These are phyloP conservation scores for Rubroboletus pulcherrimus DNA, from an alignment of 768 basidiomycete genomes.

Conservation along the genomic window DNA sequence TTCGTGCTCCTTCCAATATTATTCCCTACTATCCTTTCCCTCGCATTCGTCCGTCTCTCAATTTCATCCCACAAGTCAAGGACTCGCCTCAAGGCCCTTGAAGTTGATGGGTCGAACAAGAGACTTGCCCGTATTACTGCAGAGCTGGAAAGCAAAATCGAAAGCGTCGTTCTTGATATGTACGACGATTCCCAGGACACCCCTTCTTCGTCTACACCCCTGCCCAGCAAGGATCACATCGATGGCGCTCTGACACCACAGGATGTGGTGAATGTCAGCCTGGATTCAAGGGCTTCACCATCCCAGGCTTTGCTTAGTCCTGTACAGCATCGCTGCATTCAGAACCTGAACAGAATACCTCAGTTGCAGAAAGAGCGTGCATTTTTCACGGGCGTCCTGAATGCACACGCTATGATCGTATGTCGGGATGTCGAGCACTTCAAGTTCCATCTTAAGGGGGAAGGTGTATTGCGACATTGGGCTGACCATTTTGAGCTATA, in stretches of 20 bases:
- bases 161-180: constrained; percentile 57
- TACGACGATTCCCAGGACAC: constrained; percentile 42
- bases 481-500: constrained; percentile 55
- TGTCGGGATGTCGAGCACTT: constrained; percentile 64
- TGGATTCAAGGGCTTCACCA: constrained; percentile 8
- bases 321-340: constrained; percentile 53
- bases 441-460: constrained; percentile 53
- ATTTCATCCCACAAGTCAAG: constrained; percentile 58
- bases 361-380: constrained; percentile 65
- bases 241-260: not conserved
- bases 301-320: constrained; percentile 50
- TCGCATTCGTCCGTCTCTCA: constrained; percentile 54
- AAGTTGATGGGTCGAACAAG: constrained; percentile 46
- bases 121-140: constrained; percentile 56
- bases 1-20: constrained; percentile 60
- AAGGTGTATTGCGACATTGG: constrained; percentile 69
- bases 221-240: not conserved
- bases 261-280: not conserved
- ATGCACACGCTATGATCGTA: constrained; percentile 71
- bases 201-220: constrained; percentile 17
- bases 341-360: constrained; percentile 64
- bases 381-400: constrained; percentile 55
- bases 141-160: constrained; percentile 56
- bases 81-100: constrained; percentile 60
- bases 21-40: constrained; percentile 53